Conservation (phyloP, 2,329 filamentous ascomycete species). For the Neonectria coccinea region DNA sequence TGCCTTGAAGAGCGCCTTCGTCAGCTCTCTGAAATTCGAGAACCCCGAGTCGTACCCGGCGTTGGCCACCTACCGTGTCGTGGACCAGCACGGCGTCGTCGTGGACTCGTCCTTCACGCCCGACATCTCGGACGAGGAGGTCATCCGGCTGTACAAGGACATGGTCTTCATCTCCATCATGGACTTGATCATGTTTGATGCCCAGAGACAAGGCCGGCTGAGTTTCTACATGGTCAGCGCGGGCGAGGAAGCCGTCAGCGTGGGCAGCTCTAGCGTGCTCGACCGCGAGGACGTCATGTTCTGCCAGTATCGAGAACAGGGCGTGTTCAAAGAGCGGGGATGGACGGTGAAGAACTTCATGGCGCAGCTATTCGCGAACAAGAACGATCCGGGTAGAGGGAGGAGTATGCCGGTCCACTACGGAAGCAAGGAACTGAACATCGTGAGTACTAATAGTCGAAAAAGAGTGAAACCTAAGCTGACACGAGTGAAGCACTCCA, state of each 20-base stretch:
- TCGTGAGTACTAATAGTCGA: conserved; percentile 64
- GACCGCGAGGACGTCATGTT: conserved; percentile 90
- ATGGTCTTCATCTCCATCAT: conserved; percentile 83
- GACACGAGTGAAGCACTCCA: conserved; percentile 72
- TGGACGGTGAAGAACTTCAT: conserved; percentile 92
- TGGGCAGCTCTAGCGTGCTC: conserved; percentile 88
- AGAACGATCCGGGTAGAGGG: conserved; percentile 80
- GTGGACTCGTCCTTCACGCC: conserved; percentile 79
- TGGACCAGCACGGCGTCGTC: conserved; percentile 88
- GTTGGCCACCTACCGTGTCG: conserved; percentile 90
- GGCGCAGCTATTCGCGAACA: conserved; percentile 93
- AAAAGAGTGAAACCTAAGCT: conserved; percentile 5
- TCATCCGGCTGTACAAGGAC: conserved; percentile 71
- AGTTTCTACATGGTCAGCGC: conserved; percentile 98
- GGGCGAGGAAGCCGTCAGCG: conserved; percentile 92
- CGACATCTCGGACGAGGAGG: conserved; percentile 74
- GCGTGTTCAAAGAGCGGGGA: conserved; percentile 89
- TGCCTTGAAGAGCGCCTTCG: conserved; percentile 95
- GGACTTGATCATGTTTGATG: conserved; percentile 98
- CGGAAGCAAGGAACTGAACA: conserved; percentile 84
- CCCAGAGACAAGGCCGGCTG: conserved; percentile 91
- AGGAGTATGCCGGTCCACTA: conserved; percentile 99
- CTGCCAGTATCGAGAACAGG: conserved; percentile 93
- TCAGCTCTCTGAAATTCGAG: conserved; percentile 80
- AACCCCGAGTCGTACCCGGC: conserved; percentile 77